These are phyloP conservation scores for Saccharata proteae DNA, from an alignment of 2,329 filamentous ascomycete species.

Conservation along the genomic window DNA sequence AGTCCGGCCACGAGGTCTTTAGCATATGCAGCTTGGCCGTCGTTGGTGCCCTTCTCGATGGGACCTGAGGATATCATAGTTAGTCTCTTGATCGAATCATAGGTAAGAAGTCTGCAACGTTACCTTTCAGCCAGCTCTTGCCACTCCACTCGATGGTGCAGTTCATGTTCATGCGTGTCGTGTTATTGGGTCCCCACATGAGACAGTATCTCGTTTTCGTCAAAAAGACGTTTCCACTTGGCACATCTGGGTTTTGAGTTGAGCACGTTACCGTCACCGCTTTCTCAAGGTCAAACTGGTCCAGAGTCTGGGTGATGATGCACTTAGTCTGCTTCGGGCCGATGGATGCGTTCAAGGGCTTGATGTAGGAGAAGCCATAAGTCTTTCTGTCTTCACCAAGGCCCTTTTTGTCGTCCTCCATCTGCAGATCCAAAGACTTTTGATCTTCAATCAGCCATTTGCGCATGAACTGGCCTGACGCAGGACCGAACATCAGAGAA, in stretches of 20 bases:
- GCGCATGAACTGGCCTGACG: slow-evolving; percentile 67
- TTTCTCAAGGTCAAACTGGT: slow-evolving; percentile 76
- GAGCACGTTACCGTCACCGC: slow-evolving; percentile 69
- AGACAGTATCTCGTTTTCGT: slow-evolving; percentile 93
- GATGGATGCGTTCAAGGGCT: slow-evolving; percentile 71
- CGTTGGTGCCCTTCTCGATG: slow-evolving; percentile 89
- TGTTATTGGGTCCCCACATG: slow-evolving; percentile 79
- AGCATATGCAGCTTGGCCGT: slow-evolving; percentile 75
- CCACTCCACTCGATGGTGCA: slow-evolving; percentile 92
- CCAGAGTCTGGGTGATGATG: slow-evolving; percentile 73
- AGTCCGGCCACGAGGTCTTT: slow-evolving; percentile 67
- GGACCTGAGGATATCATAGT: slow-evolving; percentile 46
- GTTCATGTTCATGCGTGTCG: slow-evolving; percentile 74
- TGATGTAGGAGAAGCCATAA: slow-evolving; percentile 77
- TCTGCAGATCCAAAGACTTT: slow-evolving; percentile 76
- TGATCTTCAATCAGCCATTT: slow-evolving; percentile 81
- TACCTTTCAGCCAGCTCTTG: slow-evolving; percentile 97
- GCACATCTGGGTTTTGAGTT: slow-evolving; percentile 89
- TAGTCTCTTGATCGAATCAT: slow-evolving; percentile 1
- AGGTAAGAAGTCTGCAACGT: slow-evolving; percentile 16
- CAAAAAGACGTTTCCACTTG: slow-evolving; percentile 80
- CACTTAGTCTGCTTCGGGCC: slow-evolving; percentile 94
- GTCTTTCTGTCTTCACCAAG: slow-evolving; percentile 62
- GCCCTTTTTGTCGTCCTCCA: slow-evolving; percentile 71
- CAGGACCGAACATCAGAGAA: slow-evolving; percentile 71